Evolutionary conservation across 2,329 filamentous ascomycete species (phyloP).

Genomic region (Fusarium sp.): DNA sequence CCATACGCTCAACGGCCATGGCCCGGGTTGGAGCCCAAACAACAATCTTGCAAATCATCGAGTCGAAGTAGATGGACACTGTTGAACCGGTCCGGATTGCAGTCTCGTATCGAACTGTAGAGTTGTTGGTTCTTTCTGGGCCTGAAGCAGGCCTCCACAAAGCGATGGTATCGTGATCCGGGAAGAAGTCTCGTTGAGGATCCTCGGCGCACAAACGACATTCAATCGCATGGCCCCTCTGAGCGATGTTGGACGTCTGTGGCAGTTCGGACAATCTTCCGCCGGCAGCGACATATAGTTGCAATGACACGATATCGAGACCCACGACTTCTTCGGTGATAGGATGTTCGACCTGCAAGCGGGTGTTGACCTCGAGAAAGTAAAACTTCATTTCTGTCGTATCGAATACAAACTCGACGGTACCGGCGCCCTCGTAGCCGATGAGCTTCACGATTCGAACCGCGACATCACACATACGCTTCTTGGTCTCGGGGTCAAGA

Average conservation of each 20-base stretch:
- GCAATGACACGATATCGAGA: not conserved
- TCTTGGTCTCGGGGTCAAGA: not conserved
- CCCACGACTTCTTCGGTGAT: slow-evolving; percentile 41
- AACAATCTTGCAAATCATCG: not conserved
- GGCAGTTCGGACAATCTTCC: not conserved
- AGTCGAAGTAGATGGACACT: not conserved
- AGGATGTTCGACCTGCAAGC: slow-evolving; percentile 62
- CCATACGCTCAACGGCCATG: not conserved
- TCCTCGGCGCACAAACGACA: slow-evolving; percentile 62
- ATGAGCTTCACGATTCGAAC: not conserved
- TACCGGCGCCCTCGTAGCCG: not conserved
- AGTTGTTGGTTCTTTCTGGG: not conserved
- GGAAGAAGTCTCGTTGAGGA: slow-evolving; percentile 56
- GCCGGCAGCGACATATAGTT: not conserved
- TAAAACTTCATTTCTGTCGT: slow-evolving; percentile 56
- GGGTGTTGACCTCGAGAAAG: slow-evolving; percentile 63
- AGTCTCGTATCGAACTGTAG: not conserved
- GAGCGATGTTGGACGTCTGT: not conserved
- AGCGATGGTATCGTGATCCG: slow-evolving; percentile 20
- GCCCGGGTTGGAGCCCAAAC: not conserved
- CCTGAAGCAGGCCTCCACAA: not conserved
- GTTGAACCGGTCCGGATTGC: not conserved
- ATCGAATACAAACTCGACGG: slow-evolving; percentile 40
- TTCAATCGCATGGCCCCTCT: slow-evolving; percentile 58
- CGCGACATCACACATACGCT: not conserved